Base-by-base conservation (phyloP, 1,284 basidiomycete genomes). In the Ganoderma sinense region DNA sequence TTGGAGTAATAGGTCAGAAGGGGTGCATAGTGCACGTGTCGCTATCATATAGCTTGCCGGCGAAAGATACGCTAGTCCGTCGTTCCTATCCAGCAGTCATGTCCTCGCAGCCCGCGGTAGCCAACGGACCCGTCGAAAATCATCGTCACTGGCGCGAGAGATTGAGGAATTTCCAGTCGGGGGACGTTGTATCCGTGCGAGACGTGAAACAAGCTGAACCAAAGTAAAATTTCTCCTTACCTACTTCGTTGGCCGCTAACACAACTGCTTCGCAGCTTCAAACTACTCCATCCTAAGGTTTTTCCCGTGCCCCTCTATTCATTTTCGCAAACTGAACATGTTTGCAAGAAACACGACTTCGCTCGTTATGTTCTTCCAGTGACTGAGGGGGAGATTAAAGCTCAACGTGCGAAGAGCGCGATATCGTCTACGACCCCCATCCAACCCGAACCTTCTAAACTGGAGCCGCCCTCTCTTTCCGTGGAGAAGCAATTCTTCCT, bases 311-410 rank as follows among this genome's bases (percentile, higher is more conserved):
- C 7, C 14, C 51, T 11, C 14, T 59, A 11, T 39, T 33, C 36
- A 7, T 11, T 13, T 20, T 5, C 31, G 11, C 11, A 20, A n/a
- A 59, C 1, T 39, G 33, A 59, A 39, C 33, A 36, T n/a, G 2
- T 36, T 18, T 20, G 14, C 53, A 14, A 75, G 74, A 64, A 70
- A 40, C 69, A 77, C 62, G 76, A 73, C 14, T 77, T 73, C 60
- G 69, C 74, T 6, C 73, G 76, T 20, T 75, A 73, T 43, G 75
- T 77, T 20, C 70, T 76, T 2, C 74, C 74, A 2, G 68, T 75
- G n/a, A 41, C 66, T 1, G 75, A 75, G 40, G 58, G 62, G 8
- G 73, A 72, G n/a, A 74, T 77, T 53, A 71, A 71, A 23, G 60
- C 71, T 20, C 76, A 76, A 51, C 64, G 31, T 20, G 8, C 20